These are phyloP conservation scores for Diaporthe amygdali DNA, from an alignment of 2,329 filamentous ascomycete genomes.

Conservation along the genomic window DNA sequence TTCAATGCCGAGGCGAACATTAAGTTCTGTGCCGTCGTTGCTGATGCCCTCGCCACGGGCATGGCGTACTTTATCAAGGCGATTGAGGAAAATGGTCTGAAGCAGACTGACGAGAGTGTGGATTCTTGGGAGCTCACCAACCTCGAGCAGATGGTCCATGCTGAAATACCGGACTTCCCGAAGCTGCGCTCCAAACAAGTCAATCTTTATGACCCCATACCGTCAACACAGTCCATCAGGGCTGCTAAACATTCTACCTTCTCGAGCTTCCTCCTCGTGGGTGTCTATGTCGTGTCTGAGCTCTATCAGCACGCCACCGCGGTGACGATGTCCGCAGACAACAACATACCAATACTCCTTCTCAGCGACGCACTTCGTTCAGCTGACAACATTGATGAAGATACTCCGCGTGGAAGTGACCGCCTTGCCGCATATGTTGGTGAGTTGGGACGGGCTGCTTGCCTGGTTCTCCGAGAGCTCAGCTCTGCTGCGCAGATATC, in stretches of 20 bases:
- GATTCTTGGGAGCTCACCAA: neutral
- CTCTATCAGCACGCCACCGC: slow-evolving; percentile 20
- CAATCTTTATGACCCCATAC: slow-evolving; percentile 17
- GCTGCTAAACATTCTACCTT: slow-evolving; percentile 4
- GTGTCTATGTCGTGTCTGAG: slow-evolving; percentile 19
- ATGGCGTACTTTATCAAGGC: slow-evolving; percentile 15
- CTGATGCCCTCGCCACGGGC: slow-evolving; percentile 15
- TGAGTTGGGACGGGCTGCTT: slow-evolving; percentile 14
- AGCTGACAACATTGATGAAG: neutral
- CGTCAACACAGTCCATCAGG: neutral
- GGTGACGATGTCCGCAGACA: neutral
- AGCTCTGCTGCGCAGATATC: slow-evolving; percentile 10
- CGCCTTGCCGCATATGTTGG: slow-evolving; percentile 18
- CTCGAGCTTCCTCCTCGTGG: slow-evolving; percentile 12
- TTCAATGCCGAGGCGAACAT: slow-evolving; percentile 7
- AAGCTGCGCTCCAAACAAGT: neutral
- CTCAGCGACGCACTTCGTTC: neutral
- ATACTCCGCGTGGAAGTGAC: neutral
- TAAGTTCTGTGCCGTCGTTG: slow-evolving; percentile 7
- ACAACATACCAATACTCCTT: neutral
- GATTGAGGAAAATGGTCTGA: neutral
- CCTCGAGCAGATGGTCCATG: neutral
- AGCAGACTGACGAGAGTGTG: neutral
- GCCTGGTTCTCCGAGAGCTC: slow-evolving; percentile 16
- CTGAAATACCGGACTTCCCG: slow-evolving; percentile 17